phyloP scores from a whole-genome alignment of 306 rosid genomes.

The Casuarina glauca region DNA sequence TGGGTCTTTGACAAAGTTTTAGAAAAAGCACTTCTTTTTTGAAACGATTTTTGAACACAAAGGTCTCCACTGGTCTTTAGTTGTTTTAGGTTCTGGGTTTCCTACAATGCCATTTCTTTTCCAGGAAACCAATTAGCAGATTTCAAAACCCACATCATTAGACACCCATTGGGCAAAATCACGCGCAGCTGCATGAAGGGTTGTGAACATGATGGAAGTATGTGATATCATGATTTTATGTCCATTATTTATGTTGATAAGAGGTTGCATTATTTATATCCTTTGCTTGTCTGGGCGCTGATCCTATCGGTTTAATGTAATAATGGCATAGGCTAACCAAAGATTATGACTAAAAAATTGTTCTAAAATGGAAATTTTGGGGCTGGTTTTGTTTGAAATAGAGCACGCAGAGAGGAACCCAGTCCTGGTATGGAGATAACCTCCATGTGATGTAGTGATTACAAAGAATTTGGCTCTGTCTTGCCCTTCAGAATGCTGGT shows the following conservation, averaged over 20 bases:
- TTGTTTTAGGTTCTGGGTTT: too few relatives aligned
- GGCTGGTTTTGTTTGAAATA: not conserved
- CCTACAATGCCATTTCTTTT: not conserved
- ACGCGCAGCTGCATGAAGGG: too few relatives aligned
- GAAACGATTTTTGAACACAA: too few relatives aligned
- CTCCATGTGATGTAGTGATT: too few relatives aligned
- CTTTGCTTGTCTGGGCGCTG: not conserved
- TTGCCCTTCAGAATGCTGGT: not conserved
- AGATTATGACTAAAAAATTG: not conserved
- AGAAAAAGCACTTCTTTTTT: too few relatives aligned
- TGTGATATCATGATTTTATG: too few relatives aligned
- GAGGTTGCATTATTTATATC: too few relatives aligned
- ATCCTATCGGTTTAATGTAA: not conserved
- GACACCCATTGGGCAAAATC: too few relatives aligned
- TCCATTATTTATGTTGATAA: too few relatives aligned
- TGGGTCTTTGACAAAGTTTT: not conserved
- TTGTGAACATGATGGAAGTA: too few relatives aligned
- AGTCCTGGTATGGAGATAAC: not conserved
- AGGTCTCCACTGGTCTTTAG: too few relatives aligned
- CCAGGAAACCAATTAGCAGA: not conserved
- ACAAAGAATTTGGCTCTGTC: not conserved
- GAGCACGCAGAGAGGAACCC: not conserved
- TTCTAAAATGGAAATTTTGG: not conserved
- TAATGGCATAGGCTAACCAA: not conserved
- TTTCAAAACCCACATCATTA: too few relatives aligned